phyloP scores from a whole-genome alignment of 441 rosid genomes.

The Pelargonium australe region DNA sequence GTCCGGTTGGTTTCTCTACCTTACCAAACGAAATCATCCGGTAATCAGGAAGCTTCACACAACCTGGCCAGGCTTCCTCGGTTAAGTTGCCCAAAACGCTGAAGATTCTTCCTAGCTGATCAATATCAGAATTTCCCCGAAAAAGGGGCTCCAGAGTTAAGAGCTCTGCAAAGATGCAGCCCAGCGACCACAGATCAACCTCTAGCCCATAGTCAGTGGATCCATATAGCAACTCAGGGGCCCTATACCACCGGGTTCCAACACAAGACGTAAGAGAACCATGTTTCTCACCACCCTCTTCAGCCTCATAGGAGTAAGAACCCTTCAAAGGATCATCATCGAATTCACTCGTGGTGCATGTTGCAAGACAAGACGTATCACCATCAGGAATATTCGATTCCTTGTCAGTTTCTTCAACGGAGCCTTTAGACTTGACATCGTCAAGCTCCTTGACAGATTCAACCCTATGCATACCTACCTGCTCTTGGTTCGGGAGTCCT shows the following conservation, averaged over 20 bases:
- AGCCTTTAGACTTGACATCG: constrained; percentile 46
- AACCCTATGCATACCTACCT: no score
- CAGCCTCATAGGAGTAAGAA: constrained; percentile 51
- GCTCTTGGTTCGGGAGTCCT: no score
- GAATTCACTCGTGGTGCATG: constrained; percentile 61
- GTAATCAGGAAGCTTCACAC: constrained; percentile 76
- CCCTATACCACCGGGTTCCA: constrained; percentile 93
- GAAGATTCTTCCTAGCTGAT: constrained; percentile 68
- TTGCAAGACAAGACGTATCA: constrained; percentile 71
- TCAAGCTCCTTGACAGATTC: constrained; percentile 27
- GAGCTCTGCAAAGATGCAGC: constrained; percentile 83
- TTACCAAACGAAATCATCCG: constrained; percentile 64
- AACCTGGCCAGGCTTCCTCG: constrained; percentile 68
- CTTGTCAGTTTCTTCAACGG: constrained; percentile 46
- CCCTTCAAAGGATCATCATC: constrained; percentile 65
- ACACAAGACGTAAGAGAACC: constrained; percentile 82
- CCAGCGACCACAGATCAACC: constrained; percentile 82
- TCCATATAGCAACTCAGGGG: constrained; percentile 90
- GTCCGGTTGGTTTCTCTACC: constrained; percentile 56
- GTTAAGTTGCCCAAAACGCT: constrained; percentile 66
- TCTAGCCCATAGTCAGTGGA: constrained; percentile 70
- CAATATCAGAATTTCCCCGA: constrained; percentile 84
- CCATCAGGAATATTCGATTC: constrained; percentile 60
- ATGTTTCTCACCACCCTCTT: constrained; percentile 39
- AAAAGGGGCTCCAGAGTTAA: constrained; percentile 69